These are phyloP conservation scores for Salix udensis DNA, from an alignment of 345 rosid species.

Conservation along the genomic window DNA sequence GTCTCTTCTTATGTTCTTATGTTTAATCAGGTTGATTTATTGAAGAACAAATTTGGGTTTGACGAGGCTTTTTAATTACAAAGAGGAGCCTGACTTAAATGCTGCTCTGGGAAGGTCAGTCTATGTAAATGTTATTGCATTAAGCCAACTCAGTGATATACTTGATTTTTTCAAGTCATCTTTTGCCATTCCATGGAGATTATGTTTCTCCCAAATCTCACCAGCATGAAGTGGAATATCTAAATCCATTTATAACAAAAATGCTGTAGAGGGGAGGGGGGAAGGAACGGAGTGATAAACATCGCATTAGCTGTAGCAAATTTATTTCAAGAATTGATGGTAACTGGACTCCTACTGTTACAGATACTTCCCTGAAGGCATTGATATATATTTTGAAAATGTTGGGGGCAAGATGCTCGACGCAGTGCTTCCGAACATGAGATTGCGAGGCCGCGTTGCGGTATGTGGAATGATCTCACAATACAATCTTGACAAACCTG, in stretches of 20 bases:
- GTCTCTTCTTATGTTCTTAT: not conserved
- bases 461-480: slow-evolving; percentile 22
- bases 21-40: slow-evolving; percentile 34
- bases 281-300: not conserved
- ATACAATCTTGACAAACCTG: slow-evolving; percentile 16
- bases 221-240: not conserved
- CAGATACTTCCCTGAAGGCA: slow-evolving; percentile 17
- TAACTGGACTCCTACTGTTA: not conserved
- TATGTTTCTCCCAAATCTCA: not conserved
- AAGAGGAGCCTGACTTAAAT: slow-evolving; percentile 42
- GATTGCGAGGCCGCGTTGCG: slow-evolving; percentile 25
- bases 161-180: not conserved
- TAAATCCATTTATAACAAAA: not conserved
- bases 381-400: slow-evolving; percentile 51
- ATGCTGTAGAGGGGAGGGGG: not conserved
- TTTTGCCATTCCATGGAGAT: not conserved
- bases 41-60: slow-evolving; percentile 60
- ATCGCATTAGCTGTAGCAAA: not conserved
- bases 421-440: slow-evolving; percentile 49
- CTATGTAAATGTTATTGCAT: not conserved
- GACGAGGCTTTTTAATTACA: slow-evolving; percentile 68
- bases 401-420: slow-evolving; percentile 28
- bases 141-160: not conserved
- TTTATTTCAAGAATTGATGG: not conserved
- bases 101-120: slow-evolving; percentile 49